phyloP scores from a whole-genome alignment of 306 rosid species.

The Castanopsis chinensis region DNA sequence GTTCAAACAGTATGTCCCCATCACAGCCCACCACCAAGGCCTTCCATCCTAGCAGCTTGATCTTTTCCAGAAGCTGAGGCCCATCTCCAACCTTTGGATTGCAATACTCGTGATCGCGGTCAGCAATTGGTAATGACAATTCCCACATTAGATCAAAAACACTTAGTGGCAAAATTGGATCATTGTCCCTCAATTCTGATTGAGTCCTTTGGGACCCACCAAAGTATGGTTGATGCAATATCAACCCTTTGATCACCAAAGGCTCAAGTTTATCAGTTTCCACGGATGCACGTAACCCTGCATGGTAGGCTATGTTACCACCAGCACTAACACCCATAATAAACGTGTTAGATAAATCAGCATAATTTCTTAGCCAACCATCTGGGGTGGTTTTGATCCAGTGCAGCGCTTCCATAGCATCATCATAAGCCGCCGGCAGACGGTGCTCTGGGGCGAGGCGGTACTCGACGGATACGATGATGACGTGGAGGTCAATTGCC shows the following conservation, averaged over 20 bases:
- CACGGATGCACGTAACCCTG: conserved; percentile 27
- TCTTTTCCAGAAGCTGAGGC: neutral
- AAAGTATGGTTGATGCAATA: conserved; percentile 50
- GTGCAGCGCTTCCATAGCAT: conserved; percentile 44
- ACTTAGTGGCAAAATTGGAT: conserved; percentile 13
- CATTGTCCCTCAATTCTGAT: conserved; percentile 38
- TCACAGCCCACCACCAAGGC: conserved; percentile 33
- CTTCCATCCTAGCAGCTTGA: conserved; percentile 32
- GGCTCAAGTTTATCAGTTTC: neutral
- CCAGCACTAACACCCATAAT: conserved; percentile 58
- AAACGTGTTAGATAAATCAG: conserved; percentile 37
- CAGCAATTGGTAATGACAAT: conserved; percentile 39
- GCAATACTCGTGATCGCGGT: conserved; percentile 51
- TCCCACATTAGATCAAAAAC: conserved; percentile 40
- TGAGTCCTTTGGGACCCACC: conserved; percentile 39
- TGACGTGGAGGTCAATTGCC: conserved; percentile 4
- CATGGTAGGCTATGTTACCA: conserved; percentile 46
- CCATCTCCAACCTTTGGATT: conserved; percentile 38
- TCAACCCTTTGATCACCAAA: conserved; percentile 39
- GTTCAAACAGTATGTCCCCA: conserved; percentile 60
- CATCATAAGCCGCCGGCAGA: conserved; percentile 48
- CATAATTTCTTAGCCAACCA: conserved; percentile 37
- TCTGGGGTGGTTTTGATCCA: conserved; percentile 30
- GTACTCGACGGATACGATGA: conserved; percentile 45
- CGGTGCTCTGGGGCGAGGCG: conserved; percentile 56